Evolutionary conservation across 1,284 basidiomycete species (phyloP).

Genomic region (Boletellus dicymbophilus): DNA sequence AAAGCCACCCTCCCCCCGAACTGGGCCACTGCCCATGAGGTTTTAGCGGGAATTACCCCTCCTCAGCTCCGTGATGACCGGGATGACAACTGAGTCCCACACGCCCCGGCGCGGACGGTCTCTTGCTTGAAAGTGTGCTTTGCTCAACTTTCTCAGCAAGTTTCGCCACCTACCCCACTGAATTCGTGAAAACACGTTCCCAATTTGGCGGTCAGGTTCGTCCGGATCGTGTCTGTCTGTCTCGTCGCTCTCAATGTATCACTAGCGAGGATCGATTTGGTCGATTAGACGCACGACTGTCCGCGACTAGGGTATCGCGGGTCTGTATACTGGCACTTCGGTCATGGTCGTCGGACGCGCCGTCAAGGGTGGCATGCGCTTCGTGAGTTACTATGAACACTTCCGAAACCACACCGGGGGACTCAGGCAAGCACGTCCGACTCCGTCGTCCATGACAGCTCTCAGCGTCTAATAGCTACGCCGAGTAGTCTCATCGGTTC

Average conservation of each 20-base stretch:
- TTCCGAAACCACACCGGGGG: constrained; percentile 87
- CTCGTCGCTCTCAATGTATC: not conserved
- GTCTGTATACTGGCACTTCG: constrained; percentile 85
- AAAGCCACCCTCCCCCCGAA: too few species aligned
- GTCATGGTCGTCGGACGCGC: constrained; percentile 92
- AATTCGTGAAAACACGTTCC: constrained; percentile 88
- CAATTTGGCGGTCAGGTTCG: constrained; percentile 78
- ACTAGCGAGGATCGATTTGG: constrained; percentile 54
- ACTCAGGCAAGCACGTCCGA: constrained; percentile 61
- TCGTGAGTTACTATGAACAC: constrained; percentile 93
- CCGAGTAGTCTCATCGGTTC: constrained; percentile 84
- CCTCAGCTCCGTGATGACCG: constrained; percentile 69
- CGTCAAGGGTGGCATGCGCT: constrained; percentile 91
- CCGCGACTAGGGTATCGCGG: constrained; percentile 68
- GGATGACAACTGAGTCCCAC: constrained; percentile 95
- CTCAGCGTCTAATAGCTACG: too few species aligned
- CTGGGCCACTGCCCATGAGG: too few species aligned
- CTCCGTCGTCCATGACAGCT: too few species aligned
- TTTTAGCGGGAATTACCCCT: too few species aligned
- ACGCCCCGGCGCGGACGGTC: constrained; percentile 67
- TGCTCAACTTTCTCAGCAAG: constrained; percentile 46
- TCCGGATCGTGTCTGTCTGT: not conserved
- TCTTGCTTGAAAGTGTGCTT: not conserved
- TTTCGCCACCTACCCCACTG: constrained; percentile 88
- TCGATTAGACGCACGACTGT: constrained; percentile 73